Percentiles rank a stretch among this genome's conserved stretches.
Evolutionary conservation across 1,139 yeast species (phyloP).

Genomic region (Lodderomyces beijingensis): DNA sequence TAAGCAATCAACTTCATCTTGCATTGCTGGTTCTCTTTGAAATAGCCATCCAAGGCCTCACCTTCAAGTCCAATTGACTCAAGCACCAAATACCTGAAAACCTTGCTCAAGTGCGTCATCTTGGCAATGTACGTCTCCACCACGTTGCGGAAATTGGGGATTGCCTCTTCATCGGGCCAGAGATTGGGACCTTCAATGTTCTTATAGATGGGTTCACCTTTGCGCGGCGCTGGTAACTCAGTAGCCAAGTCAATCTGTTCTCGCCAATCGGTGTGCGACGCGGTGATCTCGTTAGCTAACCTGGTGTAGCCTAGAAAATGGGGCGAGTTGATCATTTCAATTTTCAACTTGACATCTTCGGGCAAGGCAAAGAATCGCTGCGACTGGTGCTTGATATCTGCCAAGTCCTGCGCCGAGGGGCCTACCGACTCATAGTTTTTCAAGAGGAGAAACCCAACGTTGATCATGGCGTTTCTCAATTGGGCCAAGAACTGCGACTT

Average conservation of each 20-base stretch:
- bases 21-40: conserved; percentile 49
- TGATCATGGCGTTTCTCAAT: conserved; percentile 52
- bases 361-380: conserved; percentile 53
- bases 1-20: conserved; percentile 53
- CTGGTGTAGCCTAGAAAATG: conserved; percentile 67
- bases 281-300: conserved; percentile 65
- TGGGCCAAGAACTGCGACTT: conserved; percentile 41
- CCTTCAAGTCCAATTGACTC: conserved; percentile 50
- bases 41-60: conserved; percentile 44
- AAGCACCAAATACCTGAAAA: conserved; percentile 44
- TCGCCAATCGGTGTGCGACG: conserved; percentile 56
- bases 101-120: conserved; percentile 43
- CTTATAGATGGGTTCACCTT: conserved; percentile 47
- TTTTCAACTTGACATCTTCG: conserved; percentile 42
- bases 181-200: conserved; percentile 64
- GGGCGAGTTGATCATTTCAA: conserved; percentile 60
- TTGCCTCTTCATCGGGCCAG: conserved; percentile 48
- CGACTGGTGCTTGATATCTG: conserved; percentile 38
- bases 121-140: conserved; percentile 43
- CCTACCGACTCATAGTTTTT: conserved; percentile 40
- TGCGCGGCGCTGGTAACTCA: conserved; percentile 46
- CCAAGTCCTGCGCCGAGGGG: conserved; percentile 32
- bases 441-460: conserved; percentile 58
- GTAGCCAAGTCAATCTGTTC: conserved; percentile 69
- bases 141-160: conserved; percentile 48